These are phyloP conservation scores for Escovopsis weberi DNA, from an alignment of 2,329 filamentous ascomycete species.

Conservation along the genomic window DNA sequence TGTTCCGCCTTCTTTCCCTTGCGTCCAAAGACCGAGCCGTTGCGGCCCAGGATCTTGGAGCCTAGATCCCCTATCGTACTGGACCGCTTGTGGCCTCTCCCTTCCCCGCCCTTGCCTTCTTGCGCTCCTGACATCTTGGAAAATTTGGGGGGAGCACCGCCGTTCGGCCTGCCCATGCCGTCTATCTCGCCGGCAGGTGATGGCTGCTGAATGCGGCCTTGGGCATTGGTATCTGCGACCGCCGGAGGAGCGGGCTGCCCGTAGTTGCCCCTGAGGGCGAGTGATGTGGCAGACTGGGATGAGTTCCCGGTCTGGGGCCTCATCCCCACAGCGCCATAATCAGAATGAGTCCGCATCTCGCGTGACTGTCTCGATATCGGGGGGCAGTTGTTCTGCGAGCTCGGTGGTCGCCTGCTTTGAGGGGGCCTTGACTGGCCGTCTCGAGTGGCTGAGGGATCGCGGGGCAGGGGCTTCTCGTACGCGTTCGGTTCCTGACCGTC, in stretches of 20 bases:
- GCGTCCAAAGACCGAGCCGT: constrained; percentile 65
- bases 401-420: constrained; percentile 29
- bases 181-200: constrained; percentile 39
- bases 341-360: constrained; percentile 23
- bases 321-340: constrained; percentile 31
- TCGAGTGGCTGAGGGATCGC: constrained; percentile 36
- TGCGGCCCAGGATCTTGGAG: constrained; percentile 73
- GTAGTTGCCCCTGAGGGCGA: constrained; percentile 55
- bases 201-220: constrained; percentile 81
- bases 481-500: constrained; percentile 17
- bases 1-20: constrained; percentile 37
- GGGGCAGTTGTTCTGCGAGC: constrained; percentile 24
- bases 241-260: constrained; percentile 78
- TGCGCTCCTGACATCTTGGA: constrained; percentile 44
- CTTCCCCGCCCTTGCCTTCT: constrained; percentile 30
- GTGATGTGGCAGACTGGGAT: constrained; percentile 53
- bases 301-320: constrained; percentile 75
- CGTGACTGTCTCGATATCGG: constrained; percentile 13
- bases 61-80: constrained; percentile 69
- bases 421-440: constrained; percentile 26
- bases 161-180: constrained; percentile 47
- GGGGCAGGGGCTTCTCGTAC: constrained; percentile 44
- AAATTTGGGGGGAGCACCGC: constrained; percentile 44
- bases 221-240: constrained; percentile 75
- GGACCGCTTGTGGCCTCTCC: constrained; percentile 50